Evolutionary conservation across 1,284 basidiomycete genomes (phyloP).

Genomic region (Pholiota adiposa): DNA sequence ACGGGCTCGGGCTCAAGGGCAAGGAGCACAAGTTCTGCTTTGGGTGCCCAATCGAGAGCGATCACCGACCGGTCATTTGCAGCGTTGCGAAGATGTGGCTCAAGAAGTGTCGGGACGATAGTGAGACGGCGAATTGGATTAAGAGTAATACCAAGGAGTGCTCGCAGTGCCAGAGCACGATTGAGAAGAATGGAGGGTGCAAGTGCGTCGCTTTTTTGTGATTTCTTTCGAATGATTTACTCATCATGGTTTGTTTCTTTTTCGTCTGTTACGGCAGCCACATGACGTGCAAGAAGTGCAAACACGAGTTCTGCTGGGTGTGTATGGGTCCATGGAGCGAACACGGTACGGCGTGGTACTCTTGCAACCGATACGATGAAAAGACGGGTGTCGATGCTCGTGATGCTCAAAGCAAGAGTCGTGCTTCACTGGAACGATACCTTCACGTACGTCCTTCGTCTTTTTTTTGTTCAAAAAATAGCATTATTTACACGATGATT

Average conservation of each 20-base stretch:
- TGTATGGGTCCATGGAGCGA: conserved; percentile 96
- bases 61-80: conserved; percentile 93
- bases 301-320: conserved; percentile 86
- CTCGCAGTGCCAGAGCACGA: conserved; percentile 92
- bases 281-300: conserved; percentile 99
- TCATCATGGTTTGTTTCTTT: background rate
- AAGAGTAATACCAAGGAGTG: conserved; percentile 99
- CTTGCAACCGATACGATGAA: conserved; percentile 97
- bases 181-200: conserved; percentile 99
- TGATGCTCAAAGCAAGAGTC: conserved; percentile 87
- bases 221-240: conserved; percentile 5
- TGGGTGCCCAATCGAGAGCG: conserved; percentile 83
- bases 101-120: conserved; percentile 97
- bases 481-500: background rate
- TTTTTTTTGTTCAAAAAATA: background rate
- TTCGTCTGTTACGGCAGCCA: conserved; percentile 57
- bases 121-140: conserved; percentile 99
- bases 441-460: conserved; percentile 76
- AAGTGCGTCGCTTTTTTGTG: conserved; percentile 66
- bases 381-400: conserved; percentile 88
- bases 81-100: conserved; percentile 91
- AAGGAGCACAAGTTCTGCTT: conserved; percentile 87
- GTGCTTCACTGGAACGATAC: conserved; percentile 92
- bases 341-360: conserved; percentile 97
- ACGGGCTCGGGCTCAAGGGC: conserved; percentile 32